A percentile compares a stretch with the other conserved stretches of the same genome.
Evolutionary conservation across 2,329 filamentous ascomycete species (phyloP).

Genomic region (Pyricularia pennisetigena): DNA sequence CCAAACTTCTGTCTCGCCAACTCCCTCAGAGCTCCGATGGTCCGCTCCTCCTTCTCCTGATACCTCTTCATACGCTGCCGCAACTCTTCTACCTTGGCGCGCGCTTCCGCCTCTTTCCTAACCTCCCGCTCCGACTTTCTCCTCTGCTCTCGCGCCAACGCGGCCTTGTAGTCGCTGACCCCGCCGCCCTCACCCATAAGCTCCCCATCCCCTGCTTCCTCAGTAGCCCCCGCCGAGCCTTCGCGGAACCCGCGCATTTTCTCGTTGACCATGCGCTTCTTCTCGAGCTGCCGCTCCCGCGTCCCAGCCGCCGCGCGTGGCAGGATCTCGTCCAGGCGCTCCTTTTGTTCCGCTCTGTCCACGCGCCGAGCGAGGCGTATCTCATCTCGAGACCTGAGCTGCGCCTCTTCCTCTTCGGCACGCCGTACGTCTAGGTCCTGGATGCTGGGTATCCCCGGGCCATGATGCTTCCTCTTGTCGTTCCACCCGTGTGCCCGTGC

Average conservation of each 20-base stretch:
- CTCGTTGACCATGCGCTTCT: conserved; percentile 62
- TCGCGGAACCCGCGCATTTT: conserved; percentile 66
- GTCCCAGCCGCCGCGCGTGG: conserved; percentile 78
- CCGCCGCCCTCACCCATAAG: conserved; percentile 67
- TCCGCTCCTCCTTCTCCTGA: conserved; percentile 3
- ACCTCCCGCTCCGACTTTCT: conserved; percentile 81
- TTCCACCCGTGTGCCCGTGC: conserved; percentile 14
- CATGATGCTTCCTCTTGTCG: conserved; percentile 22
- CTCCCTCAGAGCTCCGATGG: conserved; percentile 3
- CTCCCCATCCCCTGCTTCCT: conserved; percentile 61
- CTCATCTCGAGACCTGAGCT: conserved; percentile 32
- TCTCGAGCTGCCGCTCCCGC: conserved; percentile 77
- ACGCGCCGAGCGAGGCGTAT: conserved; percentile 51
- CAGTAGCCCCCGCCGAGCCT: conserved; percentile 45
- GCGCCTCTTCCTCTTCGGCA: conserved; percentile 40
- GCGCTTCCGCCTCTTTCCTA: conserved; percentile 56
- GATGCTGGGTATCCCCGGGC: conserved; percentile 55
- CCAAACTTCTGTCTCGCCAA: conserved; percentile 5
- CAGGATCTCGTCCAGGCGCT: conserved; percentile 63
- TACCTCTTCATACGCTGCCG: background rate
- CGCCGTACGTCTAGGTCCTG: conserved; percentile 61
- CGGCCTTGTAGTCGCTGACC: conserved; percentile 58
- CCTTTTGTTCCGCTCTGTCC: conserved; percentile 59
- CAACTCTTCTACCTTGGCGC: conserved; percentile 2
- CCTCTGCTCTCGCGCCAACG: conserved; percentile 54